Evolutionary conservation across 129 eudicot genomes (phyloP), one percentile per base, ranked within the genome.

Genomic region (Arctium minus): DNA sequence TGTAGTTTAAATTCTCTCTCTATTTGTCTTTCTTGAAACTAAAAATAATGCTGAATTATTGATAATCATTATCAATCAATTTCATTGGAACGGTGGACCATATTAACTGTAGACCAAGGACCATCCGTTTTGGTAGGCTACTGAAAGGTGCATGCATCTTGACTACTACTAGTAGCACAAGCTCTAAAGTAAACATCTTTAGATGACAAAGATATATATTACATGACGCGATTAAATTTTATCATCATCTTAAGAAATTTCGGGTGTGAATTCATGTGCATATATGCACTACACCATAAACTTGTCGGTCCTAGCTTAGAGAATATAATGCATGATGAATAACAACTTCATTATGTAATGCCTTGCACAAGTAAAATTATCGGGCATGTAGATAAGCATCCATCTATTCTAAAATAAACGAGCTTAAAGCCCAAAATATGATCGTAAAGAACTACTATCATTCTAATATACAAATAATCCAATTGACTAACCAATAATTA

Each of bases 81-180:
- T 77, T 76, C 74, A 30, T 69, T 38, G 77, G 85, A 76, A 82
- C 80, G 72, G 38, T 75, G 85, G 86, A 73, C 86, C 86, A 86
- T 82, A 72, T 44, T 40, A 22, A 76, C 74, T 78, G 87, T 73
- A 84, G 82, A 64, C 71, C 62, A 72, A 86, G 86, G 75, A 81
- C 85, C 88, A 81, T 80, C 71, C 39, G 73, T 75, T 53, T 73
- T 81, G 75, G 86, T 81, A 82, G 86, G 88, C 72, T 76, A 70
- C 39, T 65, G 80, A 81, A 77, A 72, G 88, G 86, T 86, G 84
- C 84, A 73, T 84, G 84, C 84, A 84, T 73, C 84, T 73, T 79
- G 62, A 68, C 72, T 71, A 22, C 9, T 64, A 79, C 38, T 46
- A 84, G 17, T 79, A 84, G 75, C 31, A 84, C 80, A 65, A 65